These are phyloP conservation scores for Lagenidium giganteum DNA, from an alignment of 352 stramenopile genomes.

Conservation along the genomic window DNA sequence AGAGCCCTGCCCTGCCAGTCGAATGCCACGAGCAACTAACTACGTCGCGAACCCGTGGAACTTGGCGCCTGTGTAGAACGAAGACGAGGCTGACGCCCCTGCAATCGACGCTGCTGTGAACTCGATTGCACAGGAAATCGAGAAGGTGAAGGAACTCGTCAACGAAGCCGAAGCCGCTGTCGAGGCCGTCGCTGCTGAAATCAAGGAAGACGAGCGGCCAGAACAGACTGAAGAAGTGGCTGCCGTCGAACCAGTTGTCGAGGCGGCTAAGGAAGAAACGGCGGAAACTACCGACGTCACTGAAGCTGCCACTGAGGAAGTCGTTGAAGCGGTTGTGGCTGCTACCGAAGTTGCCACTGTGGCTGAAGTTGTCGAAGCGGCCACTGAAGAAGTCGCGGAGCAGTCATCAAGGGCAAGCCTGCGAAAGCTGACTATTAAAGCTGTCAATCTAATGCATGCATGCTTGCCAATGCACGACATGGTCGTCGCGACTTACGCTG, in stretches of 20 bases:
- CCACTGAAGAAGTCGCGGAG: slow-evolving; percentile 2
- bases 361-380: slow-evolving; percentile 7
- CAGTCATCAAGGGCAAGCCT: too few species aligned
- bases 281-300: slow-evolving; percentile 4
- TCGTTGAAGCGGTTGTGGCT: not conserved
- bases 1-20: too few species aligned
- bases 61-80: slow-evolving; percentile 25
- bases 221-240: slow-evolving; percentile 11
- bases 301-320: slow-evolving; percentile 4
- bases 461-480: too few species aligned
- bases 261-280: slow-evolving; percentile 13
- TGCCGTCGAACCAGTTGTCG: slow-evolving; percentile 5
- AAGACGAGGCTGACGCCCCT: slow-evolving; percentile 1
- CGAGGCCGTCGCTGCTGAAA: slow-evolving; percentile 4
- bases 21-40: slow-evolving; percentile 2
- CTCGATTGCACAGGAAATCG: slow-evolving; percentile 12
- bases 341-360: slow-evolving; percentile 1
- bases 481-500: too few species aligned
- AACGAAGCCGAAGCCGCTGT: slow-evolving; percentile 14
- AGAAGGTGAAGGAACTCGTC: slow-evolving; percentile 11
- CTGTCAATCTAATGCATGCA: too few species aligned
- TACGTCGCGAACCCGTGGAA: slow-evolving; percentile 45
- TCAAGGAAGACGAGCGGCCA: slow-evolving; percentile 15
- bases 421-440: too few species aligned
- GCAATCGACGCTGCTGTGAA: slow-evolving; percentile 4